A percentile compares a stretch with the other conserved stretches of the same genome.
Conservation (phyloP, 192 early-diverging fungal species). For the Coemansia sp. region DNA sequence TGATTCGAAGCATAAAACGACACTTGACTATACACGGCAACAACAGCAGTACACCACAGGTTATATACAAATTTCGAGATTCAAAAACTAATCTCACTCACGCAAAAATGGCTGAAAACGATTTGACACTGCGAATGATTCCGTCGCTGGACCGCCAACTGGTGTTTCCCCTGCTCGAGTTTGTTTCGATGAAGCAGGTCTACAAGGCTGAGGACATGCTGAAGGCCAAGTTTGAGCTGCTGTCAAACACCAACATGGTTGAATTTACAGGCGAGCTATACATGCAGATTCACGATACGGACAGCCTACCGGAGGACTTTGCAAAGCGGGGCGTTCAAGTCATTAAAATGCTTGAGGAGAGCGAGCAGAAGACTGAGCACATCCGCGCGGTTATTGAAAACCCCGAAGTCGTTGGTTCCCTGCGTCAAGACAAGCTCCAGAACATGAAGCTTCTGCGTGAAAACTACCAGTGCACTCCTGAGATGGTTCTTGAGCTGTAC, state of each 20-base stretch:
- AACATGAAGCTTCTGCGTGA: conserved; percentile 86
- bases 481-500: conserved; percentile 84
- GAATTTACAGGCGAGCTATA: conserved; percentile 86
- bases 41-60: too few relatives aligned
- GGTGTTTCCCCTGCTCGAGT: conserved; percentile 87
- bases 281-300: conserved; percentile 73
- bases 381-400: conserved; percentile 90
- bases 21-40: too few relatives aligned
- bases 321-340: conserved; percentile 74
- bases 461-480: conserved; percentile 87
- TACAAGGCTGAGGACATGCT: conserved; percentile 75
- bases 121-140: conserved; percentile 78
- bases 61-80: too few relatives aligned
- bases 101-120: conserved; percentile 60
- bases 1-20: too few relatives aligned
- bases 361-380: conserved; percentile 73
- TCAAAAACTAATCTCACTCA: neutral
- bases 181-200: conserved; percentile 78
- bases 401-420: conserved; percentile 80
- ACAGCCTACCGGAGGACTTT: conserved; percentile 73
- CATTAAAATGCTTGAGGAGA: conserved; percentile 67
- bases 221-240: conserved; percentile 86
- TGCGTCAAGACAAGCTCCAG: conserved; percentile 93
- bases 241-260: conserved; percentile 90
- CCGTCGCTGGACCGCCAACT: conserved; percentile 92